phyloP scores from a whole-genome alignment of 371 early-diverging fungal species.

The Cokeromyces recurvatus region DNA sequence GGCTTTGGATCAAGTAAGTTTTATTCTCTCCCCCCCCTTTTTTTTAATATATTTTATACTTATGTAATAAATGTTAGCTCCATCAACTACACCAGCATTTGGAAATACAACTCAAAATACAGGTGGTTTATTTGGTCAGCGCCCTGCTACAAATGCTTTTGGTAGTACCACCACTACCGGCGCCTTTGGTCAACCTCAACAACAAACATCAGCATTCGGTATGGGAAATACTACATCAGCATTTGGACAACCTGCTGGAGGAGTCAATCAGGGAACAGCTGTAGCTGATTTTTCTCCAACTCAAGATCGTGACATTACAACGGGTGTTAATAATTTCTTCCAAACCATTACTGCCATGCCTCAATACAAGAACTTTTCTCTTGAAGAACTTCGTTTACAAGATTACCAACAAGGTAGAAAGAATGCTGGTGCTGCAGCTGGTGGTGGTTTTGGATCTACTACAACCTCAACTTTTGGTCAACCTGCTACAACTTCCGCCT shows the following conservation, averaged over 20 bases:
- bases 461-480: conserved; percentile 46
- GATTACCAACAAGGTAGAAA: conserved; percentile 88
- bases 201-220: conserved; percentile 28
- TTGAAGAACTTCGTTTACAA: conserved; percentile 89
- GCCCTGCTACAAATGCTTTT: conserved; percentile 27
- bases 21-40: background rate
- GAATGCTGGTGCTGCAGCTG: conserved; percentile 39
- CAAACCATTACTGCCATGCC: conserved; percentile 89
- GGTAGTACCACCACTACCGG: conserved; percentile 15
- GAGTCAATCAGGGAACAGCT: conserved; percentile 72
- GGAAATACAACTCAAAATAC: conserved; percentile 34
- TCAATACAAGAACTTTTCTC: conserved; percentile 77
- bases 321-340: conserved; percentile 59
- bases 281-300: conserved; percentile 66
- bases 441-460: conserved; percentile 27
- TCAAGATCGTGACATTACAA: conserved; percentile 60
- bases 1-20: conserved; percentile 42
- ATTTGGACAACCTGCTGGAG: conserved; percentile 48
- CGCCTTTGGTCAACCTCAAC: conserved; percentile 30
- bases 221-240: conserved; percentile 27
- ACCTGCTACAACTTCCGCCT: conserved; percentile 18
- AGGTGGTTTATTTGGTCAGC: conserved; percentile 45
- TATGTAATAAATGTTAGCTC: conserved; percentile 4
- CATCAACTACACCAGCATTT: conserved; percentile 43
- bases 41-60: background rate